phyloP scores from a whole-genome alignment of 495 filamentous ascomycete genomes.

The Parathielavia appendiculata region DNA sequence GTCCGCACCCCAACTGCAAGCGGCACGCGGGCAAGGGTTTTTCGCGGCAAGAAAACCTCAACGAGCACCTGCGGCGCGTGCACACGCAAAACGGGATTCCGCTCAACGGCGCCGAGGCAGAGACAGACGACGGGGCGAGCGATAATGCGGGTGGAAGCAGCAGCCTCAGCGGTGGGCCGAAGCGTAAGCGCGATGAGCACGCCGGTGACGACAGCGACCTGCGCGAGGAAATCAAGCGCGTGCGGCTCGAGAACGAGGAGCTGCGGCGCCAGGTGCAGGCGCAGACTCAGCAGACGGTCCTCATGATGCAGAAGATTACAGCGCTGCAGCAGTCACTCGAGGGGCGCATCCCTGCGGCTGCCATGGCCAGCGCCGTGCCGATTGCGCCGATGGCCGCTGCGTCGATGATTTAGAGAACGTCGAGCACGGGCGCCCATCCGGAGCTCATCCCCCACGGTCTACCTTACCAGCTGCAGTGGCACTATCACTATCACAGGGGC shows the following conservation, averaged over 20 bases:
- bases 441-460: not conserved
- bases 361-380: constrained; percentile 8
- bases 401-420: constrained; percentile 24
- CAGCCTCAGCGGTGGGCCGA: constrained; percentile 18
- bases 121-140: constrained; percentile 35
- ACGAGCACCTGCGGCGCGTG: constrained; percentile 79
- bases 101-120: constrained; percentile 19
- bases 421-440: constrained; percentile 1
- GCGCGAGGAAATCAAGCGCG: constrained; percentile 38
- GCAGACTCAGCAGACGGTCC: constrained; percentile 27
- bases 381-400: constrained; percentile 14
- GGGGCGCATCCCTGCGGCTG: not conserved
- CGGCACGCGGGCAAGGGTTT: constrained; percentile 74
- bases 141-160: constrained; percentile 14
- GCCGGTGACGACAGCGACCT: constrained; percentile 26
- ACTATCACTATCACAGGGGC: not conserved
- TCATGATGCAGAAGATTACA: constrained; percentile 30
- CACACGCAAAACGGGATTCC: constrained; percentile 47
- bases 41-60: constrained; percentile 78
- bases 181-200: constrained; percentile 35
- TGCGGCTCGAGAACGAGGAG: constrained; percentile 38
- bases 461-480: not conserved
- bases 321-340: constrained; percentile 23
- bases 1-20: constrained; percentile 74
- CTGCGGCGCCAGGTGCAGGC: constrained; percentile 31